Conservation (phyloP, 345 rosid species). For the Stellera chamaejasme region DNA sequence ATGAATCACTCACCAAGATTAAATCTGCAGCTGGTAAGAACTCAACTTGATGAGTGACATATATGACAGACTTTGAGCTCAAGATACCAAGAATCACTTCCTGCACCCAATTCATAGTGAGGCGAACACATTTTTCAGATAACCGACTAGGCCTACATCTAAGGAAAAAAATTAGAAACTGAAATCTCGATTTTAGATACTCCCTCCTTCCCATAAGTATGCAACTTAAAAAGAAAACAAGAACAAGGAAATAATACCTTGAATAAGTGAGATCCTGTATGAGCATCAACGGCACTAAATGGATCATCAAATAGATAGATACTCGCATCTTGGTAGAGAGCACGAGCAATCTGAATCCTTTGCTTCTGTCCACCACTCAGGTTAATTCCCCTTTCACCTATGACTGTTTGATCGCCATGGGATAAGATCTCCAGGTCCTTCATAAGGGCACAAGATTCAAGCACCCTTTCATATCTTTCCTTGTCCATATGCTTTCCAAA, state of each 20-base stretch:
- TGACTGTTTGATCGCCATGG: constrained; percentile 50
- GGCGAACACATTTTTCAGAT: background rate
- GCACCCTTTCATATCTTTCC: constrained; percentile 32
- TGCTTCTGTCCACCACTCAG: constrained; percentile 90
- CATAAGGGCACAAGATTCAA: constrained; percentile 45
- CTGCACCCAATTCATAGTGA: constrained; percentile 22
- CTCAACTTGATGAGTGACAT: constrained; percentile 83
- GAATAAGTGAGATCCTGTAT: constrained; percentile 58
- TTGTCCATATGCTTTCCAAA: constrained; percentile 47
- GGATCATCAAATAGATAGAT: constrained; percentile 77
- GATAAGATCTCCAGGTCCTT: constrained; percentile 48
- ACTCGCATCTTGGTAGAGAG: constrained; percentile 56
- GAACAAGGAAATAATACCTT: constrained; percentile 22
- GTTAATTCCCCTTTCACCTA: constrained; percentile 78
- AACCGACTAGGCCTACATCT: background rate
- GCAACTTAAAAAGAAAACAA: background rate
- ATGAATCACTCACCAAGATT: constrained; percentile 45
- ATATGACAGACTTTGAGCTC: constrained; percentile 52
- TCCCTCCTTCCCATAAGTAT: no score
- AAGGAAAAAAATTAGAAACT: background rate
- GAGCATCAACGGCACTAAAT: constrained; percentile 79
- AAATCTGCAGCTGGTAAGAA: constrained; percentile 73
- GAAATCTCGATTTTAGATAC: background rate
- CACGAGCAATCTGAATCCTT: constrained; percentile 70
- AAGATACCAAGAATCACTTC: constrained; percentile 49